phyloP scores from a whole-genome alignment of 2,329 filamentous ascomycete species.

The Phaeosphaeria sp. region DNA sequence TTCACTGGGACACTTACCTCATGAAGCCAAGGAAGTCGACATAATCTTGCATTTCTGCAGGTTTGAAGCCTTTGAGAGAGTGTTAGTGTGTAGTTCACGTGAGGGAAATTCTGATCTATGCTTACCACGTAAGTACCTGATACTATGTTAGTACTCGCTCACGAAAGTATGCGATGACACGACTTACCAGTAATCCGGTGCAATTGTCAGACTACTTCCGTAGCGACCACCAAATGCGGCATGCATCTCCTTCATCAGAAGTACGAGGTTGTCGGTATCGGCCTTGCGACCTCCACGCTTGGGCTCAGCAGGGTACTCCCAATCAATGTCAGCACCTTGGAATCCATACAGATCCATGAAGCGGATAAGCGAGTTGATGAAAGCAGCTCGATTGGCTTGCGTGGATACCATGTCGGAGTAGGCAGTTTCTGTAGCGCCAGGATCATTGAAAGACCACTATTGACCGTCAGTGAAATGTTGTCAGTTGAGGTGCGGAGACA shows the following conservation, averaged over 20 bases:
- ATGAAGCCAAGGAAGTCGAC: conserved; percentile 38
- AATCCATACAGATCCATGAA: conserved; percentile 54
- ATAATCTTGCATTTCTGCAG: conserved; percentile 45
- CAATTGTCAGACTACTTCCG: conserved; percentile 34
- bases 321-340: conserved; percentile 55
- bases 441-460: conserved; percentile 50
- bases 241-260: conserved; percentile 25
- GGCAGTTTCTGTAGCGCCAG: conserved; percentile 31
- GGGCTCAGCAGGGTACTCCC: conserved; percentile 45
- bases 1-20: conserved; percentile 6
- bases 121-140: conserved; percentile 1
- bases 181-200: conserved; percentile 34
- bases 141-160: neutral
- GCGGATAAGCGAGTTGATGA: conserved; percentile 48
- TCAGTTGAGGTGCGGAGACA: neutral
- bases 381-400: conserved; percentile 32
- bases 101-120: neutral
- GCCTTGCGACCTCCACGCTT: conserved; percentile 46
- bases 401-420: conserved; percentile 39
- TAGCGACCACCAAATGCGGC: conserved; percentile 16
- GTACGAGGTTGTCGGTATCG: conserved; percentile 39
- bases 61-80: conserved; percentile 30
- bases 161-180: neutral
- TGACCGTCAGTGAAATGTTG: neutral
- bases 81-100: neutral